Conservation (phyloP, 441 rosid species). For the Jatropha podagrica region DNA sequence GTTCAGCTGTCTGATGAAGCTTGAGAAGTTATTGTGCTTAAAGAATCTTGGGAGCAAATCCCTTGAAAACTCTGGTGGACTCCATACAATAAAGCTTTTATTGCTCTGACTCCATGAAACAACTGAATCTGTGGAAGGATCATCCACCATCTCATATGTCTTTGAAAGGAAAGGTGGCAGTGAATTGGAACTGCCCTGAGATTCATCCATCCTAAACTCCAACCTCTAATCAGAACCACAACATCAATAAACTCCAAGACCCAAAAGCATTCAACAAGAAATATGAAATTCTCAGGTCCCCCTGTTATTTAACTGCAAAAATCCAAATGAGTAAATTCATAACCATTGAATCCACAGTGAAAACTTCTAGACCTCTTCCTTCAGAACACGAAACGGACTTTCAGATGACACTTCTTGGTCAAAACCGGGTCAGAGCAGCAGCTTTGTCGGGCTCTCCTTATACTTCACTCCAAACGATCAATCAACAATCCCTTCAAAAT, state of each 20-base stretch:
- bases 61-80: slow-evolving; percentile 69
- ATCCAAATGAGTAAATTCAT: slow-evolving; percentile 13
- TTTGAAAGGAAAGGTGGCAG: slow-evolving; percentile 85
- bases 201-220: slow-evolving; percentile 63
- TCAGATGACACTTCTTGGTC: background rate
- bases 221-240: slow-evolving; percentile 23
- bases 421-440: slow-evolving; percentile 7
- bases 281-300: background rate
- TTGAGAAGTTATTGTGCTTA: slow-evolving; percentile 90
- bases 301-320: slow-evolving; percentile 5
- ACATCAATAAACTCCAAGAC: slow-evolving; percentile 16
- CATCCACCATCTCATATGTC: slow-evolving; percentile 95
- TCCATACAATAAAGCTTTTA: slow-evolving; percentile 80
- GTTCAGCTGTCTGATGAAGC: slow-evolving; percentile 97
- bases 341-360: slow-evolving; percentile 10
- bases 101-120: slow-evolving; percentile 79
- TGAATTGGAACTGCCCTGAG: slow-evolving; percentile 61
- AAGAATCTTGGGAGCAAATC: slow-evolving; percentile 84
- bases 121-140: slow-evolving; percentile 60
- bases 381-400: background rate
- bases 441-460: background rate
- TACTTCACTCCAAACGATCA: background rate
- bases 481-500: slow-evolving; percentile 14
- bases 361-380: background rate
- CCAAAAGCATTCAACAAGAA: background rate